Evolutionary conservation across 108 stramenopile genomes (phyloP).

Genomic region (Chaetoceros tenuissimus): DNA sequence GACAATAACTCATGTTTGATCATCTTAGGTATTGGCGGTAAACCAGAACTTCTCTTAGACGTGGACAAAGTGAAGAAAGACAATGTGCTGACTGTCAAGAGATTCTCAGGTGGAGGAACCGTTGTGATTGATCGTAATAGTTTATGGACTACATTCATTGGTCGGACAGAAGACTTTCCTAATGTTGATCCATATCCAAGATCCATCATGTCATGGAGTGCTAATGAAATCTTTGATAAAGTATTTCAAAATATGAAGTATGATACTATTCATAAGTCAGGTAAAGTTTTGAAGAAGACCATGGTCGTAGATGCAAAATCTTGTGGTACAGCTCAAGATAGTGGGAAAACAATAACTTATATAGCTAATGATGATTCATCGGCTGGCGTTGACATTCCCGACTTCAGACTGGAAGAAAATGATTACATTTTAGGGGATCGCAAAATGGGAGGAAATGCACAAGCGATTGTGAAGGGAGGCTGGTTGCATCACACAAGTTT

Average conservation of each 20-base stretch:
- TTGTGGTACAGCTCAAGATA: conserved; percentile 28
- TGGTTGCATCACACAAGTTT: conserved; percentile 95
- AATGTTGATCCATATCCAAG: conserved; percentile 63
- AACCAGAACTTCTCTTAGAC: conserved; percentile 59
- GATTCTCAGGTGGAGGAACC: conserved; percentile 94
- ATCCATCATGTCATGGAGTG: conserved; percentile 84
- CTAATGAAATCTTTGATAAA: conserved; percentile 56
- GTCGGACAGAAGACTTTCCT: conserved; percentile 33
- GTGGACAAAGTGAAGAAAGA: conserved; percentile 35
- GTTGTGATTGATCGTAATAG: conserved; percentile 83
- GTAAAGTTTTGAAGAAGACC: conserved; percentile 19
- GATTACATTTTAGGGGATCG: conserved; percentile 81
- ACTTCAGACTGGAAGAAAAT: conserved; percentile 64
- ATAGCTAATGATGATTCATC: not conserved
- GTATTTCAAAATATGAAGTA: conserved; percentile 45
- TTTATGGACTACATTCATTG: conserved; percentile 77
- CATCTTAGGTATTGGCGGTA: conserved; percentile 87
- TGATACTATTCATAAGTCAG: not conserved
- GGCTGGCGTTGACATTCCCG: conserved; percentile 4
- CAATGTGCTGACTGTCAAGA: conserved; percentile 55
- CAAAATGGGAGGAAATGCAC: conserved; percentile 96
- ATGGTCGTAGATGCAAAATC: conserved; percentile 43
- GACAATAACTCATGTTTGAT: conserved; percentile 34
- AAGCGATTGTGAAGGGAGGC: conserved; percentile 71
- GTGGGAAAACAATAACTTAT: conserved; percentile 5